Base-by-base conservation (phyloP, 768 basidiomycete genomes). In the Phallus indusiatus region DNA sequence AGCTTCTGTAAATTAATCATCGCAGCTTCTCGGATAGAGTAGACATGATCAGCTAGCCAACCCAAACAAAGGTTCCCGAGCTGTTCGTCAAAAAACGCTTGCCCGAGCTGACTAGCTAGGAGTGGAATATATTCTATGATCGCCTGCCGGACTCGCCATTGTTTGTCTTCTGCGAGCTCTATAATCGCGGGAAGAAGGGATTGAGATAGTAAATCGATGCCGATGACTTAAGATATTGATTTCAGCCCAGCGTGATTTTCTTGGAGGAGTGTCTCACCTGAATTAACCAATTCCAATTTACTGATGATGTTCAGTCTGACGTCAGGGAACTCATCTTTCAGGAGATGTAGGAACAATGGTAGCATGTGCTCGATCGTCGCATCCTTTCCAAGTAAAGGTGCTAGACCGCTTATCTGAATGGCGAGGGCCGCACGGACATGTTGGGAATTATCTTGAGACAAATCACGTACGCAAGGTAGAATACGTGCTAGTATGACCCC, bases 41-140 rank as follows among this genome's bases (percentile, higher is more conserved):
- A 99, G 17, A 99, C 96, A 35, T 90, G 96, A 72, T 99, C 96
- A 8, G 94, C 94, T 63, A 99, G 73, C 96, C 96, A 99, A 8
- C 90, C 91, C 94, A 99, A 96, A 78, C 96, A 99, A 28, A 99
- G 78, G 67, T 90, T 93, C 24, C 90, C 91, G 48, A 99, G 82
- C 70, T 95, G 92, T 67, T 98, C 96, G 71, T 99, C 94, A 70
- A 99, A 99, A 76, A 98, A 98, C 24, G 86, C 78, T 66, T 91
- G 91, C 56, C 96, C 96, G 59, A 99, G 81, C 70, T 99, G 96
- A n/a, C 88, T 94, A 47, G 96, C 94, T 50, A 99, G 86, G 20
- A 98, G 82, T n/a, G 96, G 96, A 66, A 99, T 90, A 75, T 99
- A 97, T 73, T 98, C 96, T 73, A 99, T 99, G 75, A 99, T 98